These are phyloP conservation scores for Mycena olivaceomarginata DNA, from an alignment of 768 basidiomycete species.

Conservation along the genomic window DNA sequence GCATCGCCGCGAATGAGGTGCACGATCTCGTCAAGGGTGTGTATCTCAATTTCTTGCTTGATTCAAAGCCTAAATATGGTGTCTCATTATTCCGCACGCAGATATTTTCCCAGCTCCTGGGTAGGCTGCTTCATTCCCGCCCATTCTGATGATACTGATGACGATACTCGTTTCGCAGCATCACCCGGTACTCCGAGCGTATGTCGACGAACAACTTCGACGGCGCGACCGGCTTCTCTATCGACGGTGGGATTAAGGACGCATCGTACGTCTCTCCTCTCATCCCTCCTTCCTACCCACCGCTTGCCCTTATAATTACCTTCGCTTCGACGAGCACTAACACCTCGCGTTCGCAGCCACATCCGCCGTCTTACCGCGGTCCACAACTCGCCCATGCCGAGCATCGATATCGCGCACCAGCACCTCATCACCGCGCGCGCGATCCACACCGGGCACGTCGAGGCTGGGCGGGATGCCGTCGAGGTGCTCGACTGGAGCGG, in stretches of 20 bases:
- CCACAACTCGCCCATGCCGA: constrained; percentile 82
- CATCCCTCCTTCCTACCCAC: too few species aligned
- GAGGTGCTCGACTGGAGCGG: constrained; percentile 89
- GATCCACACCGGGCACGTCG: constrained; percentile 70
- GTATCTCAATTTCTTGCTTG: background rate
- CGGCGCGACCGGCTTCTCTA: constrained; percentile 82
- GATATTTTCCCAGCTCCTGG: constrained; percentile 83
- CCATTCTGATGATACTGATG: background rate
- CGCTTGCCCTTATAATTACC: too few species aligned
- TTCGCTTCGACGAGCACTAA: background rate
- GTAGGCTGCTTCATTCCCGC: constrained; percentile 54
- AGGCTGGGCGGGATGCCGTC: constrained; percentile 67
- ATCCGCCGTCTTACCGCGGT: constrained; percentile 82
- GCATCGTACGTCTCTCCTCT: constrained; percentile 67
- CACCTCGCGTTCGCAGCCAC: constrained; percentile 62
- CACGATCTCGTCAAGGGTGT: constrained; percentile 75
- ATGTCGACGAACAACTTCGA: constrained; percentile 87
- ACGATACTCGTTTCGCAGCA: constrained; percentile 54
- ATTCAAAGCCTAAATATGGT: background rate
- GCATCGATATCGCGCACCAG: constrained; percentile 82
- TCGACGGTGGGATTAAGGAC: constrained; percentile 94
- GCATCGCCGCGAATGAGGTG: constrained; percentile 80
- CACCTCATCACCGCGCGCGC: constrained; percentile 89
- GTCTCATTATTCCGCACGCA: constrained; percentile 52
- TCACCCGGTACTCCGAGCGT: constrained; percentile 76